phyloP scores from a whole-genome alignment of 495 filamentous ascomycete genomes.

The Aspergillus sclerotioniger region DNA sequence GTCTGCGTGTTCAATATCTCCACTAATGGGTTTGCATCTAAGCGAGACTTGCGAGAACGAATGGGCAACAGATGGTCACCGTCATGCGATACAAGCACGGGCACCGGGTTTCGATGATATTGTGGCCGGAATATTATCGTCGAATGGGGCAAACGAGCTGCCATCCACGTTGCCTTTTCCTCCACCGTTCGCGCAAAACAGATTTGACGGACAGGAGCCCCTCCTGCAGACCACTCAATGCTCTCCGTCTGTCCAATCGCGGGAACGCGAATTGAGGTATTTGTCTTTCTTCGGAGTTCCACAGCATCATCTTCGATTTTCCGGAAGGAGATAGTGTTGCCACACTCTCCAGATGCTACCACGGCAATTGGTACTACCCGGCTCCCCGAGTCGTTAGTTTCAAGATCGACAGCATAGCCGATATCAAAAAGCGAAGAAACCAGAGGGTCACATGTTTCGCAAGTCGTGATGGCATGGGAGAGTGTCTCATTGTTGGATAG shows the following conservation, averaged over 20 bases:
- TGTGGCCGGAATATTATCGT: conserved; percentile 62
- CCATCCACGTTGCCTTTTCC: conserved; percentile 55
- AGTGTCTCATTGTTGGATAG: conserved; percentile 30
- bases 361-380: conserved; percentile 43
- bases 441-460: conserved; percentile 36
- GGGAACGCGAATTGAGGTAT: conserved; percentile 25
- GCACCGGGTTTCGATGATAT: conserved; percentile 32
- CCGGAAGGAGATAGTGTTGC: conserved; percentile 40
- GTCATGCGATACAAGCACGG: conserved; percentile 28
- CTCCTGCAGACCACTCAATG: conserved; percentile 54
- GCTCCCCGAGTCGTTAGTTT: conserved; percentile 25
- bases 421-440: conserved; percentile 42
- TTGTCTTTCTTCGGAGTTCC: conserved; percentile 24
- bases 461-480: conserved; percentile 31
- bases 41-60: conserved; percentile 42
- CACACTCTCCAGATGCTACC: conserved; percentile 41
- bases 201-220: conserved; percentile 63
- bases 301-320: conserved; percentile 34
- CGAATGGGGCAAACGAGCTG: conserved; percentile 55
- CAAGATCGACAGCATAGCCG: conserved; percentile 38
- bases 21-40: conserved; percentile 62
- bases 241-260: conserved; percentile 40
- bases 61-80: conserved; percentile 8
- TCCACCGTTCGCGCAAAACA: conserved; percentile 57
- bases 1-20: conserved; percentile 53